These are phyloP conservation scores for Phytophthora megakarya DNA, from an alignment of 352 stramenopile genomes.

Conservation along the genomic window DNA sequence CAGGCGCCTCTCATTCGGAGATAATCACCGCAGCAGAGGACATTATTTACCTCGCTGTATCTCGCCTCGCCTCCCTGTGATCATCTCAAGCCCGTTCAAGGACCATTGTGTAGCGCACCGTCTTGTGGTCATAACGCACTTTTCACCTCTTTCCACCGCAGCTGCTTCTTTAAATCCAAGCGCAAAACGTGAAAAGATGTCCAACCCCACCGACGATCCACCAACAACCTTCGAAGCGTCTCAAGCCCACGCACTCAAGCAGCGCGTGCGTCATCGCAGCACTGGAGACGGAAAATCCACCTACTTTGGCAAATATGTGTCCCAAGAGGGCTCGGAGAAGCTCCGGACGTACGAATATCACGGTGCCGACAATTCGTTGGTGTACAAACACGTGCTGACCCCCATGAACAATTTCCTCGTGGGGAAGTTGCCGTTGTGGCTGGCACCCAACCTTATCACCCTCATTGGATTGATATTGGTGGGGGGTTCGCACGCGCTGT, in stretches of 20 bases:
- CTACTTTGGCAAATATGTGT: constrained; percentile 91
- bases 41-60: neutral
- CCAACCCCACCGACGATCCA: constrained; percentile 21
- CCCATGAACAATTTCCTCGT: constrained; percentile 88
- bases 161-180: neutral
- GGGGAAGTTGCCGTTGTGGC: constrained; percentile 75
- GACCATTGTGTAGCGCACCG: neutral
- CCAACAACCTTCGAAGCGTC: constrained; percentile 14
- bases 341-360: constrained; percentile 88
- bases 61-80: neutral
- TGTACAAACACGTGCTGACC: constrained; percentile 88
- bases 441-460: constrained; percentile 87
- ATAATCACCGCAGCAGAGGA: neutral
- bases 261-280: constrained; percentile 76
- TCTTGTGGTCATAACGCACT: constrained; percentile 8
- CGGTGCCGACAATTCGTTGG: constrained; percentile 83
- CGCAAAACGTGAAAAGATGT: constrained; percentile 19
- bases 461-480: constrained; percentile 73
- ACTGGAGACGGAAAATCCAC: constrained; percentile 77
- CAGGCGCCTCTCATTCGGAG: constrained; percentile 24
- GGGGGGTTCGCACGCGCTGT: constrained; percentile 61
- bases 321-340: constrained; percentile 84
- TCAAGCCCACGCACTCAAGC: constrained; percentile 52
- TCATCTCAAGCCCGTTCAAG: neutral
- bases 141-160: neutral